These are phyloP conservation scores for Adansonia gregorii DNA, from an alignment of 441 rosid species.

Conservation along the genomic window DNA sequence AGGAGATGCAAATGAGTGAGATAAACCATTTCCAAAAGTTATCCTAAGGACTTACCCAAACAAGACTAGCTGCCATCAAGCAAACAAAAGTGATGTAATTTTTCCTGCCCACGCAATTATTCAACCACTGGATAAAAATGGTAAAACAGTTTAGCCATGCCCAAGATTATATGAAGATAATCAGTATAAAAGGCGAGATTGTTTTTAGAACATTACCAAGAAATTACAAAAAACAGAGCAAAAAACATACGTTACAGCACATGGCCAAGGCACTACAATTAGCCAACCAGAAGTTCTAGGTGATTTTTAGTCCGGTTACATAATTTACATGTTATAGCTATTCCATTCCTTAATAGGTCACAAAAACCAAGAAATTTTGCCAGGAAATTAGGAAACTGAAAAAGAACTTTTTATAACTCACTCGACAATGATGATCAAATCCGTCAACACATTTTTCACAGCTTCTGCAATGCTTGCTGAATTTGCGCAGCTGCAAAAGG, in stretches of 20 bases:
- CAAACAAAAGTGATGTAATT: constrained; percentile 86
- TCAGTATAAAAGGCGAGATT: background rate
- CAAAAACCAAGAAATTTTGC: constrained; percentile 19
- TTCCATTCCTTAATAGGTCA: background rate
- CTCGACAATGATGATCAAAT: constrained; percentile 98
- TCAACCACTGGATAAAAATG: constrained; percentile 78
- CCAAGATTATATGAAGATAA: background rate
- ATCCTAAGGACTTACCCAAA: constrained; percentile 67
- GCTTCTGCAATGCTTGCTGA: constrained; percentile 97
- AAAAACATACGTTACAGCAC: background rate
- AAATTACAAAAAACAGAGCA: background rate
- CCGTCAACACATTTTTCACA: constrained; percentile 96
- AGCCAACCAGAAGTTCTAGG: constrained; percentile 13
- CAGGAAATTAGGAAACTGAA: background rate
- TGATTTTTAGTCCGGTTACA: background rate
- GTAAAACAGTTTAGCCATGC: constrained; percentile 1
- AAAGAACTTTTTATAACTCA: constrained; percentile 39
- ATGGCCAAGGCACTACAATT: constrained; percentile 7
- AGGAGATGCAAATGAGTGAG: constrained; percentile 1
- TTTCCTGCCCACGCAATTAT: constrained; percentile 92
- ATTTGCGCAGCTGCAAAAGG: constrained; percentile 68
- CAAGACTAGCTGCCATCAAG: constrained; percentile 84
- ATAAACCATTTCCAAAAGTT: constrained; percentile 8
- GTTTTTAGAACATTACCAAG: background rate
- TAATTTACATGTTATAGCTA: constrained; percentile 4